phyloP scores from a whole-genome alignment of 352 stramenopile species.

The Phytophthora syringae region DNA sequence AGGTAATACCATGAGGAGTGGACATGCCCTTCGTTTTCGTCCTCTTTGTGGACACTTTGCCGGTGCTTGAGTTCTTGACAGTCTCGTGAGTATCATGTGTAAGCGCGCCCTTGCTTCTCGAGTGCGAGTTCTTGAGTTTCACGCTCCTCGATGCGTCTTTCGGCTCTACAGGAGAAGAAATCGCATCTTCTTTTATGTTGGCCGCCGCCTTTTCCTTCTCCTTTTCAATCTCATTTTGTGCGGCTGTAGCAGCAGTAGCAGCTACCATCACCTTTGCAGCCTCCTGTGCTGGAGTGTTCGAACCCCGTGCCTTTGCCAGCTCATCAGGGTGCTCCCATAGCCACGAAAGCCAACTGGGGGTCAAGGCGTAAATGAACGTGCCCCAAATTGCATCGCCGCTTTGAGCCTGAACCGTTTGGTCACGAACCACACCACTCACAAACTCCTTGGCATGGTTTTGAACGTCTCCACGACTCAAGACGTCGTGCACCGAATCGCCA shows the following conservation, averaged over 20 bases:
- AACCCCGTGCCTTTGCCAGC: slow-evolving; percentile 12
- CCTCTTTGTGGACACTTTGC: slow-evolving; percentile 8
- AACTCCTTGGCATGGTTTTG: slow-evolving; percentile 88
- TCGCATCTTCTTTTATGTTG: slow-evolving; percentile 4
- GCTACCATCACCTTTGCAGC: slow-evolving; percentile 39
- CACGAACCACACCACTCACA: slow-evolving; percentile 75
- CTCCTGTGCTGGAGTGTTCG: slow-evolving; percentile 25
- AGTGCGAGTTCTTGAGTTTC: slow-evolving; percentile 22
- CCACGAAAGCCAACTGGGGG: slow-evolving; percentile 76
- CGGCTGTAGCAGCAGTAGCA: slow-evolving; percentile 40
- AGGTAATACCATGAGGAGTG: neutral
- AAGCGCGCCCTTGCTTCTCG: slow-evolving; percentile 3
- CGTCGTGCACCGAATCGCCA: slow-evolving; percentile 72
- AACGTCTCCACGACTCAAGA: slow-evolving; percentile 76
- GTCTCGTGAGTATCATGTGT: neutral
- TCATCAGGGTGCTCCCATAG: slow-evolving; percentile 58
- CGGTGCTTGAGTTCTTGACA: neutral
- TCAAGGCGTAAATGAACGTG: slow-evolving; percentile 83
- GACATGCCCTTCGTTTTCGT: slow-evolving; percentile 23
- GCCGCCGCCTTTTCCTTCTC: slow-evolving; percentile 22
- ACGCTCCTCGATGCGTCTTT: slow-evolving; percentile 13
- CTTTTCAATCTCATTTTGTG: slow-evolving; percentile 35
- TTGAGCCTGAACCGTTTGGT: slow-evolving; percentile 83
- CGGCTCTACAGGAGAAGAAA: neutral
- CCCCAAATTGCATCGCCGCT: slow-evolving; percentile 82